phyloP scores from a whole-genome alignment of 352 stramenopile species.

The Aphanomyces euteiches region DNA sequence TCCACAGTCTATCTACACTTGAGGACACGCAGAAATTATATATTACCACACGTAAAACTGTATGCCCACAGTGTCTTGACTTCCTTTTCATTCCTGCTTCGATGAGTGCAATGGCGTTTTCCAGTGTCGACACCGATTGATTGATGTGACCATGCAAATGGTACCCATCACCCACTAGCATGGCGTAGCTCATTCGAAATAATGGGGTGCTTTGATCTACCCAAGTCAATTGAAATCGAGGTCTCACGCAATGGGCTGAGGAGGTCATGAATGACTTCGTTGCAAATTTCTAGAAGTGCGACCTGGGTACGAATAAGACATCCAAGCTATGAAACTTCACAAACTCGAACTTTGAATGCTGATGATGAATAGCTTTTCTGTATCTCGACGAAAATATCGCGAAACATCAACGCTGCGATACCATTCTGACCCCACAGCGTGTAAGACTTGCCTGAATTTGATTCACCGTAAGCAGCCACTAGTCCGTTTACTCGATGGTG shows the following conservation, averaged over 20 bases:
- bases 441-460: constrained; percentile 24
- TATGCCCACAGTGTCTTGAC: too few species aligned
- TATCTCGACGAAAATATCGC: constrained; percentile 24
- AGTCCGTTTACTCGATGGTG: constrained; percentile 5
- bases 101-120: too few species aligned
- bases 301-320: constrained; percentile 1
- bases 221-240: neutral
- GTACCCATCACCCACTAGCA: too few species aligned
- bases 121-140: too few species aligned
- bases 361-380: constrained; percentile 3
- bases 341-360: constrained; percentile 2
- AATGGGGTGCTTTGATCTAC: neutral
- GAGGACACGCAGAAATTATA: too few species aligned
- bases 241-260: neutral
- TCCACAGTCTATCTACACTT: too few species aligned
- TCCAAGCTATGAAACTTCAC: neutral
- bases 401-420: neutral
- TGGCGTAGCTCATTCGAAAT: neutral
- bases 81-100: too few species aligned
- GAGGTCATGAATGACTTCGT: constrained; percentile 10
- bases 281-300: constrained; percentile 14
- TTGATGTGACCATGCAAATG: too few species aligned
- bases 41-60: too few species aligned
- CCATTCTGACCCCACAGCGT: constrained; percentile 2
- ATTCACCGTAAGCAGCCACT: constrained; percentile 13